A percentile compares a stretch with the other conserved stretches of the same genome.
These are phyloP conservation scores for Colletotrichum karsti DNA, from an alignment of 2,329 filamentous ascomycete genomes.

Conservation along the genomic window DNA sequence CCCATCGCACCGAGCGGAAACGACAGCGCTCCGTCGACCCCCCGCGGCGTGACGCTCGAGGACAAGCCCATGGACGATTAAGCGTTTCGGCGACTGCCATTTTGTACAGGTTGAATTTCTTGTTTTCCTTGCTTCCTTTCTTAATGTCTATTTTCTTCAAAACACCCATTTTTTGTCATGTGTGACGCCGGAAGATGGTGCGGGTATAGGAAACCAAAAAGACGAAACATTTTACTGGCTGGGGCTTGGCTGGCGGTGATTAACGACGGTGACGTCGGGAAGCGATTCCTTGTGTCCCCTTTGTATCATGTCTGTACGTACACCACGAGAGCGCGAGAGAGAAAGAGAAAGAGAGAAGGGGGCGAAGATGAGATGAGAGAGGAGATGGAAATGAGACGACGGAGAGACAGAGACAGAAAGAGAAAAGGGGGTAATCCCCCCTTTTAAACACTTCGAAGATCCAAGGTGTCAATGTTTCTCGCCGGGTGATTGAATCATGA, in stretches of 20 bases:
- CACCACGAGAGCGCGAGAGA: slow-evolving; percentile 13
- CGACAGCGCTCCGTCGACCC: slow-evolving; percentile 33
- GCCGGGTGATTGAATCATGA: not conserved
- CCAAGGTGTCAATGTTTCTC: not conserved
- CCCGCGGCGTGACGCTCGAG: slow-evolving; percentile 58
- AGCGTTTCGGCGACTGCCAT: slow-evolving; percentile 24
- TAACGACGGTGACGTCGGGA: slow-evolving; percentile 20
- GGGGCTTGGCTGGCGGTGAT: slow-evolving; percentile 5
- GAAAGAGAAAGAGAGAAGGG: not conserved
- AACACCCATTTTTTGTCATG: slow-evolving; percentile 11
- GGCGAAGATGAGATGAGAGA: not conserved
- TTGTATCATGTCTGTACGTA: slow-evolving; percentile 30
- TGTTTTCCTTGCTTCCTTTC: slow-evolving; percentile 8
- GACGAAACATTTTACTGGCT: not conserved
- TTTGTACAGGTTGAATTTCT: slow-evolving; percentile 5
- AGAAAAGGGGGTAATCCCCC: not conserved
- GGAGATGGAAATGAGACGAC: not conserved
- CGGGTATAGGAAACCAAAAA: slow-evolving; percentile 10
- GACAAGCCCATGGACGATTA: slow-evolving; percentile 63
- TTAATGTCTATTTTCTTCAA: slow-evolving; percentile 28
- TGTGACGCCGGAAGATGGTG: slow-evolving; percentile 20
- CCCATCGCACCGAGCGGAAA: slow-evolving; percentile 41
- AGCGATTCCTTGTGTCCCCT: slow-evolving; percentile 23
- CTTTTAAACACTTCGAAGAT: not conserved
- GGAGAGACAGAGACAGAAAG: not conserved